These are phyloP conservation scores for Theobroma grandiflorum DNA, from an alignment of 441 rosid genomes.

Conservation along the genomic window DNA sequence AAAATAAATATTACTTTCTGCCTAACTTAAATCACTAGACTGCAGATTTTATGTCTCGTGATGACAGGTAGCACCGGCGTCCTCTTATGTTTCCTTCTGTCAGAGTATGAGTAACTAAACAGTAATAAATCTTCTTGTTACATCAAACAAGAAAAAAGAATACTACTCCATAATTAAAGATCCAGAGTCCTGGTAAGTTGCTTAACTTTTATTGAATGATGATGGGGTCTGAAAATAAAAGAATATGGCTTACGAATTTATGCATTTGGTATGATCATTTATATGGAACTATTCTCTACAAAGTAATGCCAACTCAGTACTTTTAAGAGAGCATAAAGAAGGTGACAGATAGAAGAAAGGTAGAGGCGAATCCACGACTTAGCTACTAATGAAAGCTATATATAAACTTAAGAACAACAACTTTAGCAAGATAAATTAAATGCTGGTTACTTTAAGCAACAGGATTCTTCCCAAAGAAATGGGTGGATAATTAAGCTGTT, in stretches of 20 bases:
- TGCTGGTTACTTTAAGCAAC: neutral
- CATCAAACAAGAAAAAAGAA: neutral
- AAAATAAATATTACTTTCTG: too few relatives aligned
- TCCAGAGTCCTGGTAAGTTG: neutral
- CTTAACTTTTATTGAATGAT: neutral
- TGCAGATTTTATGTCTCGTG: conserved; percentile 7
- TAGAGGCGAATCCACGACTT: neutral
- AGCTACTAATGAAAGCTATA: neutral
- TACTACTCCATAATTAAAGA: neutral
- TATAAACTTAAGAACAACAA: neutral
- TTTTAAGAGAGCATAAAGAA: neutral
- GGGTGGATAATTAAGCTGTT: neutral
- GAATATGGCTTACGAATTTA: neutral
- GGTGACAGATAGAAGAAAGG: neutral
- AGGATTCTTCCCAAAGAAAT: neutral
- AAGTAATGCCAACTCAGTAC: conserved; percentile 11
- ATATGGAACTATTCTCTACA: neutral
- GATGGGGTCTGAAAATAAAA: neutral
- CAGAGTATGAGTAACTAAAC: neutral
- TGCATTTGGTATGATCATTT: neutral
- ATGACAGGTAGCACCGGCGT: conserved; percentile 6
- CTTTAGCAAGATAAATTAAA: neutral
- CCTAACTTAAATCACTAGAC: neutral
- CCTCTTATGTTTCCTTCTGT: neutral
- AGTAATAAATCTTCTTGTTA: neutral